Percentiles rank a stretch among this genome's conserved stretches.
phyloP scores from a whole-genome alignment of 495 filamentous ascomycete genomes.

The Neurospora sp. region DNA sequence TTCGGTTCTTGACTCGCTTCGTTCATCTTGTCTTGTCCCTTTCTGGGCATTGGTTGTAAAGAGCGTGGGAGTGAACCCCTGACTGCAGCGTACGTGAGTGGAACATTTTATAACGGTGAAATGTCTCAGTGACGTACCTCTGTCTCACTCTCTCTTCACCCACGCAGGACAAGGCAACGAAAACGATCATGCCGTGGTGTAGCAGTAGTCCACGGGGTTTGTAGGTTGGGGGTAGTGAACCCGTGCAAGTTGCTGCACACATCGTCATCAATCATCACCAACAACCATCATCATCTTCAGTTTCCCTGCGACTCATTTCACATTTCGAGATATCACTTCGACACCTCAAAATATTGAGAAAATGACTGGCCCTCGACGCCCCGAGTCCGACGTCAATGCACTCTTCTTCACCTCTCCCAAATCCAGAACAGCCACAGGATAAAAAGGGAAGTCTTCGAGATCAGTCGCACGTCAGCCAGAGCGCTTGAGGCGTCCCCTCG shows the following conservation, averaged over 20 bases:
- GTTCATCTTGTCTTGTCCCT: neutral
- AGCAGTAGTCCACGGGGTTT: neutral
- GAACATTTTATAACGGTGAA: neutral
- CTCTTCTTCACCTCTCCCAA: neutral
- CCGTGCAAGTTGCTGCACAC: neutral
- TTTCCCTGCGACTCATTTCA: neutral
- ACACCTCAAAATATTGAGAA: neutral
- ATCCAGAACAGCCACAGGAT: neutral
- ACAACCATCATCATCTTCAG: neutral
- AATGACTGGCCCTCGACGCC: neutral
- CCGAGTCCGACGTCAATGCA: neutral
- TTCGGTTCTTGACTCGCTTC: neutral
- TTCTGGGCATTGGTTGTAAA: neutral
- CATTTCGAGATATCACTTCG: neutral
- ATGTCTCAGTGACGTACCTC: neutral
- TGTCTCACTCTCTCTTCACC: neutral
- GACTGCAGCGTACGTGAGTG: neutral
- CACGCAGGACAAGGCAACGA: neutral
- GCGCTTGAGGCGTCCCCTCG: neutral
- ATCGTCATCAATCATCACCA: neutral
- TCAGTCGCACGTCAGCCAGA: neutral
- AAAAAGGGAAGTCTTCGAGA: neutral
- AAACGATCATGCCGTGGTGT: neutral
- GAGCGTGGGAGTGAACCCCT: neutral
- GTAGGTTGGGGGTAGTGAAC: neutral